phyloP scores from a whole-genome alignment of 768 basidiomycete genomes.

The Lanmaoa pseudosensibilis region DNA sequence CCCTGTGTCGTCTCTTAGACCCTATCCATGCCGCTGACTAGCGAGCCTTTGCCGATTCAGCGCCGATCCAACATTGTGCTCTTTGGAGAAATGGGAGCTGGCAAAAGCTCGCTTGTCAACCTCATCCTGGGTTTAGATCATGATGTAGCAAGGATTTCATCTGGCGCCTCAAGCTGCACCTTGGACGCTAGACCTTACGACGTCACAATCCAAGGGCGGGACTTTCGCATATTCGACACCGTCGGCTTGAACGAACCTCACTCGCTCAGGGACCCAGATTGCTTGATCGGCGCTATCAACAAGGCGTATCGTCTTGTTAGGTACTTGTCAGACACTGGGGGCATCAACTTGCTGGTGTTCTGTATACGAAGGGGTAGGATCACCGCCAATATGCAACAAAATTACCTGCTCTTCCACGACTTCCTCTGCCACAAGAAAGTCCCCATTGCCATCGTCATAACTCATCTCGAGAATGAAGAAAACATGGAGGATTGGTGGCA shows the following conservation, averaged over 20 bases:
- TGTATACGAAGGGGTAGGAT: constrained; percentile 37
- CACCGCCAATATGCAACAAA: constrained; percentile 27
- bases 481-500: constrained; percentile 39
- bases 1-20: background rate
- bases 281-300: constrained; percentile 30
- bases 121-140: constrained; percentile 32
- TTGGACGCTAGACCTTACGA: constrained; percentile 32
- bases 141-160: constrained; percentile 31
- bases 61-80: constrained; percentile 26
- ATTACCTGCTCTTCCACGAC: constrained; percentile 35
- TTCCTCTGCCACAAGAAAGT: constrained; percentile 36
- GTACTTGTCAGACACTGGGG: constrained; percentile 31
- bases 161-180: constrained; percentile 35
- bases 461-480: constrained; percentile 37
- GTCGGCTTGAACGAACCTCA: constrained; percentile 34
- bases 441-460: constrained; percentile 33
- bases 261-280: constrained; percentile 23
- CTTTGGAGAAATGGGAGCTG: constrained; percentile 33
- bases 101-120: constrained; percentile 46
- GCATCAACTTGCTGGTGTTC: constrained; percentile 43
- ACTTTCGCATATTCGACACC: constrained; percentile 36
- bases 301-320: constrained; percentile 37
- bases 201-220: constrained; percentile 14
- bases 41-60: constrained; percentile 11
- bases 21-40: constrained; percentile 3